These are phyloP conservation scores for Fusarium sp. DNA, from an alignment of 2,329 filamentous ascomycete genomes.

Conservation along the genomic window DNA sequence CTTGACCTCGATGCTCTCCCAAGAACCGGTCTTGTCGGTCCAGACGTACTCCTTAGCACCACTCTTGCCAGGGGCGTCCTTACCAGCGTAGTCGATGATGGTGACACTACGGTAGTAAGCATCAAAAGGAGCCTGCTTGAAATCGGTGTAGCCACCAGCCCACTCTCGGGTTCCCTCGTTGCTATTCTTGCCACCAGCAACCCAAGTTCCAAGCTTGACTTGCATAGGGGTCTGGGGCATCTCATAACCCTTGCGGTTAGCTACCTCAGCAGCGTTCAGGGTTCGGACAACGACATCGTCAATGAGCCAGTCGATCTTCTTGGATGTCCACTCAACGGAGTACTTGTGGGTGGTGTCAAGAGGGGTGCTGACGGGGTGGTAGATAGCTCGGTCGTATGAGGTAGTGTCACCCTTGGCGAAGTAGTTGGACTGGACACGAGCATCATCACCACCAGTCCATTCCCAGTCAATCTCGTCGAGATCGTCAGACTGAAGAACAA, in stretches of 20 bases:
- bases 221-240: constrained; percentile 81
- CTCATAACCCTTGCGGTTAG: constrained; percentile 62
- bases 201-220: constrained; percentile 76
- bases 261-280: constrained; percentile 65
- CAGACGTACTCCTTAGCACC: constrained; percentile 65
- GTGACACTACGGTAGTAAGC: constrained; percentile 68
- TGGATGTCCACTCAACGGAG: constrained; percentile 73
- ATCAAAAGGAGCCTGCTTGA: constrained; percentile 62
- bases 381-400: constrained; percentile 76
- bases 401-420: constrained; percentile 78
- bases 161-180: constrained; percentile 76
- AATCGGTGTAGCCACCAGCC: constrained; percentile 72
- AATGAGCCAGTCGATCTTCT: constrained; percentile 72
- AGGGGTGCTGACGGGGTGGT: constrained; percentile 67
- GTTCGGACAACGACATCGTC: constrained; percentile 71
- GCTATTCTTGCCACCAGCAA: constrained; percentile 67
- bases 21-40: constrained; percentile 60
- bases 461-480: constrained; percentile 95
- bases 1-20: constrained; percentile 63
- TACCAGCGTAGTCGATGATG: constrained; percentile 66
- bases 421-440: constrained; percentile 88
- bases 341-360: constrained; percentile 72
- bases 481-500: constrained; percentile 89
- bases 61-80: constrained; percentile 51
- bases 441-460: constrained; percentile 82